phyloP scores from a whole-genome alignment of 176 grass and related monocot genomes.

The Bothriochloa decipiens region DNA sequence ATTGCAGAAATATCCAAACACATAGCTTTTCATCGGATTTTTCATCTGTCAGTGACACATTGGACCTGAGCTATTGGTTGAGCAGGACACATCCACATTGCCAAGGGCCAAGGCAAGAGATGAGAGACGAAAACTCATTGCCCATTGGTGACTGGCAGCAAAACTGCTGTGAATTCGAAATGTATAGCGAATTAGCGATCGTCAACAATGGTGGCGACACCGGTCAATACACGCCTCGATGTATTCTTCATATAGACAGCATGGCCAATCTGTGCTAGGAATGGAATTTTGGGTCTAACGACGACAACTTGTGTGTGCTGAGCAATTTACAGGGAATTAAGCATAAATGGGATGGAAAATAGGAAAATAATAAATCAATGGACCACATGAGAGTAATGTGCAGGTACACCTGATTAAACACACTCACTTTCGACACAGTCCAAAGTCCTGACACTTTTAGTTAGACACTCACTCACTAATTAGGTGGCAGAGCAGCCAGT shows the following conservation, averaged over 20 bases:
- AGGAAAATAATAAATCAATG: too few relatives aligned
- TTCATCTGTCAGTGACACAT: constrained; percentile 14
- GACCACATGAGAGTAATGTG: constrained; percentile 1
- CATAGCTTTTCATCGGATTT: background rate
- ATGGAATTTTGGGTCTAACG: background rate
- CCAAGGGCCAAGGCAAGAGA: background rate
- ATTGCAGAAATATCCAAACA: constrained; percentile 8
- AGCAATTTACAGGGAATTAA: background rate
- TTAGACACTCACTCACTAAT: constrained; percentile 37
- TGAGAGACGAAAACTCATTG: background rate
- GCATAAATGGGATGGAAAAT: background rate
- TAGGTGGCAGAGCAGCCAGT: constrained; percentile 14
- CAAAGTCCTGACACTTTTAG: constrained; percentile 38
- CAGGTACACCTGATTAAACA: constrained; percentile 27
- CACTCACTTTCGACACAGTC: background rate
- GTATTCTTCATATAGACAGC: background rate
- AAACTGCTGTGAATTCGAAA: background rate
- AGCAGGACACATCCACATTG: background rate
- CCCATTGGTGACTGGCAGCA: background rate
- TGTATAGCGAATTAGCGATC: background rate
- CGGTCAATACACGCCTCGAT: constrained; percentile 15
- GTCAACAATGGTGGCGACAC: constrained; percentile 9
- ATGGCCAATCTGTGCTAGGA: background rate
- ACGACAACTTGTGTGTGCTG: background rate
- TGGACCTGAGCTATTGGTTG: constrained; percentile 17